Percentiles rank a stretch among this genome's conserved stretches.
These are phyloP conservation scores for Centella asiatica DNA, from an alignment of 129 eudicot species.

Conservation along the genomic window DNA sequence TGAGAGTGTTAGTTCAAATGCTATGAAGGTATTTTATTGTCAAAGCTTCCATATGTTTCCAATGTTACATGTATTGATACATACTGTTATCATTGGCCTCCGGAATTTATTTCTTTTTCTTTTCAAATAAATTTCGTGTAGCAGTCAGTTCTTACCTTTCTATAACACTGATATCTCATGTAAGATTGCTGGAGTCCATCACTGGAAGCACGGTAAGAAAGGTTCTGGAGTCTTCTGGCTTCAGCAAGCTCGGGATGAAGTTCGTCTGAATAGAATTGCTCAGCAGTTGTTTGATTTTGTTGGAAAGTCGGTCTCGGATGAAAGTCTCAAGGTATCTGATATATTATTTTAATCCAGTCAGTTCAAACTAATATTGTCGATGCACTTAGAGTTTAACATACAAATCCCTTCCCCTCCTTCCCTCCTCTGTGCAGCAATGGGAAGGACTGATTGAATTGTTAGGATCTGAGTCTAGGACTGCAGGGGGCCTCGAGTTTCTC, in stretches of 20 bases:
- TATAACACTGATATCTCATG: background rate
- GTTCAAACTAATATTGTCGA: no score
- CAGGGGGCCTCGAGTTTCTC: conserved; percentile 88
- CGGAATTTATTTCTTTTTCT: background rate
- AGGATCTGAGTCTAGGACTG: conserved; percentile 71
- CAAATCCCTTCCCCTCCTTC: background rate
- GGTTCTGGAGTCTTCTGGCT: conserved; percentile 94
- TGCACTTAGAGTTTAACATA: no score
- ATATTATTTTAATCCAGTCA: background rate
- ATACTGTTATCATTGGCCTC: background rate
- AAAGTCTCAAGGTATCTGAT: conserved; percentile 69
- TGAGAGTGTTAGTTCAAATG: conserved; percentile 53
- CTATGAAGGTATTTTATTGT: conserved; percentile 69
- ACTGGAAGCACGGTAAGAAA: conserved; percentile 97
- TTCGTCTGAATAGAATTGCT: conserved; percentile 71
- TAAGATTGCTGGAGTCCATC: conserved; percentile 91
- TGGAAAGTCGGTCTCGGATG: conserved; percentile 86
- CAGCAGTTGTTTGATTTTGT: conserved; percentile 86
- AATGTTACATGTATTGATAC: background rate
- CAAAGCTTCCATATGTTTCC: background rate
- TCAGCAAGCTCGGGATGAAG: conserved; percentile 90
- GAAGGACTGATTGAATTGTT: conserved; percentile 89
- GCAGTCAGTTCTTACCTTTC: background rate
- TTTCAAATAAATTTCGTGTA: background rate
- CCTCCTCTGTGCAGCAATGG: conserved; percentile 69